A percentile compares a stretch with the other conserved stretches of the same genome.
phyloP scores from a whole-genome alignment of 75 land plant species.

The Cupressus sempervirens region DNA sequence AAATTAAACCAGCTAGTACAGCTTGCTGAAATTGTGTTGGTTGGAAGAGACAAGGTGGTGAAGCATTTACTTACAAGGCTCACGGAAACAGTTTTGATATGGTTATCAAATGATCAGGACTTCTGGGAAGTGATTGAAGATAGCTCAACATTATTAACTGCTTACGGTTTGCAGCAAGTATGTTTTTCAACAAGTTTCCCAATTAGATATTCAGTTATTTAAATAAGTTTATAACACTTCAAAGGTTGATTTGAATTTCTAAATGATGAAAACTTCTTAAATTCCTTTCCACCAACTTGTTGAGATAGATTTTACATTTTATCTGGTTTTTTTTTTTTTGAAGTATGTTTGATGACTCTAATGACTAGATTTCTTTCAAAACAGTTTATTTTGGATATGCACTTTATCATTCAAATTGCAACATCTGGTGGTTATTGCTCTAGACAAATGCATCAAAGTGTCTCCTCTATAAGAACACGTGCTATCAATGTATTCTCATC shows the following conservation, averaged over 20 bases:
- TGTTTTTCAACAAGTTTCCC: constrained; percentile 2
- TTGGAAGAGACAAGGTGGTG: constrained; percentile 76
- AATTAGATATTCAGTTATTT: background rate
- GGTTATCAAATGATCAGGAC: constrained; percentile 73
- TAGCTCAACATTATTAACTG: constrained; percentile 43
- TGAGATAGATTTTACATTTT: background rate
- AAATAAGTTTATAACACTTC: background rate
- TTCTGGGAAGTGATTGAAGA: constrained; percentile 90
- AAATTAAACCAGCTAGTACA: constrained; percentile 64
- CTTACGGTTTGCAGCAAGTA: constrained; percentile 83
- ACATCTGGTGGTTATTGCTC: constrained; percentile 62
- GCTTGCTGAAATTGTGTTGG: constrained; percentile 65
- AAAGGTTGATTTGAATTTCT: background rate
- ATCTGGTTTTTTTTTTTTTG: constrained; percentile 3
- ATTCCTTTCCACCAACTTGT: background rate
- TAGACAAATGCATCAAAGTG: constrained; percentile 51
- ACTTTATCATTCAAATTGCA: constrained; percentile 79
- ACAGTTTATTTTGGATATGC: constrained; percentile 89
- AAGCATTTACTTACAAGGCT: constrained; percentile 64
- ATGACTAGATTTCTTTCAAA: background rate
- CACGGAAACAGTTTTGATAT: constrained; percentile 66
- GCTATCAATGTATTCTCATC: constrained; percentile 64
- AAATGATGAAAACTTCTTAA: background rate
- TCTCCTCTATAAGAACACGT: constrained; percentile 61
- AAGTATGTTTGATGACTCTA: constrained; percentile 9